phyloP scores from a whole-genome alignment of 2,329 filamentous ascomycete genomes.

The Boeremia lycopersici region DNA sequence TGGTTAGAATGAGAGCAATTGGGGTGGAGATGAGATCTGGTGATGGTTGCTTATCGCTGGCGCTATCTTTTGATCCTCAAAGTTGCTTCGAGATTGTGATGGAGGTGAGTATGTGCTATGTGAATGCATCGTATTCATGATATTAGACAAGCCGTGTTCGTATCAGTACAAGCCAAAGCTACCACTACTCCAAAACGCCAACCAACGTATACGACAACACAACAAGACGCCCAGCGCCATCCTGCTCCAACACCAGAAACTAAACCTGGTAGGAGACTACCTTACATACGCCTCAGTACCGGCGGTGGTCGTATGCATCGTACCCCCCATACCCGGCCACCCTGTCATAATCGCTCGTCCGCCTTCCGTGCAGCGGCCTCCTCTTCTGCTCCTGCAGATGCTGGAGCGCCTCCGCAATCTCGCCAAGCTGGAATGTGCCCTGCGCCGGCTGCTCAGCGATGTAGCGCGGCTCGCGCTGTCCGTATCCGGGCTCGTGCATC shows the following conservation, averaged over 20 bases:
- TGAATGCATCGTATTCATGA: too few relatives aligned
- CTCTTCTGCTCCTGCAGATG: constrained; percentile 3
- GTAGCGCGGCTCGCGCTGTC: not conserved
- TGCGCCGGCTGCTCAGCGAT: not conserved
- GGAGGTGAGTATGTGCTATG: too few relatives aligned
- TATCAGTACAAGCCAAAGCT: not conserved
- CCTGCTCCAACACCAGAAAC: not conserved
- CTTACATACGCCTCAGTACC: not conserved
- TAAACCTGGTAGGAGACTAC: not conserved
- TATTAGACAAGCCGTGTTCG: too few relatives aligned
- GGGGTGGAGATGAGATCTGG: too few relatives aligned
- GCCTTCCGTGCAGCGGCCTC: constrained; percentile 3
- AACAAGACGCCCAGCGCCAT: not conserved
- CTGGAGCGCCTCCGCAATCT: constrained; percentile 4
- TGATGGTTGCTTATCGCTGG: too few relatives aligned
- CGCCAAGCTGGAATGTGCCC: not conserved
- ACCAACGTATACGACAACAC: not conserved
- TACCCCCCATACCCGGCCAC: constrained; percentile 2
- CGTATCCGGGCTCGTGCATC: constrained; percentile 4
- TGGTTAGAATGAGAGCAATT: too few relatives aligned
- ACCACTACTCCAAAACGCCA: not conserved
- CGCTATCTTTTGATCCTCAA: too few relatives aligned
- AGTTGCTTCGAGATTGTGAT: too few relatives aligned
- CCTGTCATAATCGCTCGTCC: constrained; percentile 5
- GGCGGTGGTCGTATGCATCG: constrained; percentile 2